Conservation (phyloP, 495 filamentous ascomycete genomes). For the Ascodesmis nigricans region DNA sequence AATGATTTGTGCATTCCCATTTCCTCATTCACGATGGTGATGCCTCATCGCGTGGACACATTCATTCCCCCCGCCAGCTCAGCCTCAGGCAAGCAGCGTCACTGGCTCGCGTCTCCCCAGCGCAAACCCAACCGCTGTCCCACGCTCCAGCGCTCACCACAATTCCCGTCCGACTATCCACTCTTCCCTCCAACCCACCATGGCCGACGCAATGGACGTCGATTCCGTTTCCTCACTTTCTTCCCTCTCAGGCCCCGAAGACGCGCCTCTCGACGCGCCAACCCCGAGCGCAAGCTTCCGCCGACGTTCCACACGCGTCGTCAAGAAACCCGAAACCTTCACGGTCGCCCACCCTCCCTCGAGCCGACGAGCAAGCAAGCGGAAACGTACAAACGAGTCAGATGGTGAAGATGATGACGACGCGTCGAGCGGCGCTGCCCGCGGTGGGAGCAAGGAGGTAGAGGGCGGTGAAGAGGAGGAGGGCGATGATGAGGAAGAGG, state of each 20-base stretch:
- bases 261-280: conserved; percentile 2
- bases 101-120: no score
- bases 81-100: no score
- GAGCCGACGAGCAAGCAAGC: conserved; percentile 26
- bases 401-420: conserved; percentile 10
- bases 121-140: no score
- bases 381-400: conserved; percentile 27
- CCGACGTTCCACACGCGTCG: conserved; percentile 64
- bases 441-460: no score
- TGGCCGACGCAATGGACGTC: not conserved
- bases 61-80: no score
- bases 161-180: no score
- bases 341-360: no score
- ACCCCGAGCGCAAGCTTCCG: conserved; percentile 16
- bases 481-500: not conserved
- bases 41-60: no score
- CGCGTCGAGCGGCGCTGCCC: not conserved
- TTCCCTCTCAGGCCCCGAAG: conserved; percentile 4
- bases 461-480: conserved; percentile 4
- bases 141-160: no score
- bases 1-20: no score
- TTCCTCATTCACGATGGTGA: no score
- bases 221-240: conserved; percentile 1
- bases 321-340: conserved; percentile 49
- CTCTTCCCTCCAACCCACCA: no score